Conservation (phyloP, 768 basidiomycete species). For the Mycena crocata region DNA sequence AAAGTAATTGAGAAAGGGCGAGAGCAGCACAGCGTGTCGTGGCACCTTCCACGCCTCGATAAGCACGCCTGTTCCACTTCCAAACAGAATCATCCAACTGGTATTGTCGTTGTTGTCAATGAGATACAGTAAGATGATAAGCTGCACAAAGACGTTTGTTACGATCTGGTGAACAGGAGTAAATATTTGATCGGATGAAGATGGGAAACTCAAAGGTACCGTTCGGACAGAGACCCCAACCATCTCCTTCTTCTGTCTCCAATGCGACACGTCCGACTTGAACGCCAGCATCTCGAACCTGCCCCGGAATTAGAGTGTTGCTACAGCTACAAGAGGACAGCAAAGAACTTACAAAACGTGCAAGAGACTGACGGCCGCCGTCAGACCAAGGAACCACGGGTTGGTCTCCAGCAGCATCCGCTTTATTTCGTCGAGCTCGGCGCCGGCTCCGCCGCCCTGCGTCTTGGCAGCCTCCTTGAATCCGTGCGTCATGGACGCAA, state of each 20-base stretch:
- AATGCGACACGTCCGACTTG: conserved; percentile 94
- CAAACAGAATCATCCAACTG: conserved; percentile 96
- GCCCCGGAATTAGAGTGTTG: conserved; percentile 13
- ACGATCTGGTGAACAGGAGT: conserved; percentile 62
- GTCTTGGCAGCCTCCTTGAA: conserved; percentile 90
- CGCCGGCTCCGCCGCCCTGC: conserved; percentile 67
- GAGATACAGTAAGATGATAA: conserved; percentile 91
- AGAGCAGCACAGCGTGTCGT: neutral
- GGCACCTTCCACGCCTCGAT: conserved; percentile 95
- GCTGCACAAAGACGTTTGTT: conserved; percentile 94
- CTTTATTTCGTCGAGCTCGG: conserved; percentile 95
- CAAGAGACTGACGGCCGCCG: conserved; percentile 85
- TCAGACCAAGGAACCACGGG: conserved; percentile 88
- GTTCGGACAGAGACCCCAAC: conserved; percentile 92
- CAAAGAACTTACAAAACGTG: conserved; percentile 79
- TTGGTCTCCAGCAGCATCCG: conserved; percentile 91
- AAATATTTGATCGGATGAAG: conserved; percentile 28
- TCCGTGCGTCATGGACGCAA: conserved; percentile 84
- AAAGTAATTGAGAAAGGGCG: conserved; percentile 17
- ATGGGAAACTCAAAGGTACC: conserved; percentile 53
- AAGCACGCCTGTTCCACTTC: conserved; percentile 82
- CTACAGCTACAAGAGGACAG: conserved; percentile 10
- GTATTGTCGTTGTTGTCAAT: conserved; percentile 96
- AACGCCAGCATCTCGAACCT: conserved; percentile 98
- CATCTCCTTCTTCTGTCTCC: conserved; percentile 94